Evolutionary conservation across 257 asterid species (phyloP).

Genomic region (Euphrasia confusa): DNA sequence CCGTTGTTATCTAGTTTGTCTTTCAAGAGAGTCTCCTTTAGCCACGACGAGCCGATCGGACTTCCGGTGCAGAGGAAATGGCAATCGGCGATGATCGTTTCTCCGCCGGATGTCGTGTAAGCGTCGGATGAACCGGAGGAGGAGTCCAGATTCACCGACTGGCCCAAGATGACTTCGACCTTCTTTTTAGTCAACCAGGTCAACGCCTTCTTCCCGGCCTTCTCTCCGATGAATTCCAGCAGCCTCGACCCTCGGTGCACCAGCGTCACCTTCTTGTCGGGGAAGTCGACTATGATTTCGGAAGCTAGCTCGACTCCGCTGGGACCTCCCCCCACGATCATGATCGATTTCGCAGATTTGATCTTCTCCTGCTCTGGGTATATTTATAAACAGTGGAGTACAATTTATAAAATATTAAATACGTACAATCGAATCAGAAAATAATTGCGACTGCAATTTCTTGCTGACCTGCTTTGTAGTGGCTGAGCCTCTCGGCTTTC

Average conservation of each 20-base stretch:
- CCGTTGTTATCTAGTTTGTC: slow-evolving; percentile 57
- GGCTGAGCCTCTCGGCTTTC: slow-evolving; percentile 45
- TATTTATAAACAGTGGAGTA: too few species aligned
- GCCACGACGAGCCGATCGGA: slow-evolving; percentile 68
- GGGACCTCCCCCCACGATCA: slow-evolving; percentile 91
- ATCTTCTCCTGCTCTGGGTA: slow-evolving; percentile 63
- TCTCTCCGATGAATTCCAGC: slow-evolving; percentile 62
- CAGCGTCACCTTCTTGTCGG: slow-evolving; percentile 70
- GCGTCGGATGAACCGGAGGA: slow-evolving; percentile 25
- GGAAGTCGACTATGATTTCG: slow-evolving; percentile 67
- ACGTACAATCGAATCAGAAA: too few species aligned
- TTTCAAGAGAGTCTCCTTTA: slow-evolving; percentile 42
- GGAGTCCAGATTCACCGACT: slow-evolving; percentile 52
- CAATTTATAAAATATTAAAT: too few species aligned
- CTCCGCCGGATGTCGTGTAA: slow-evolving; percentile 63
- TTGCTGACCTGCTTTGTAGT: slow-evolving; percentile 53
- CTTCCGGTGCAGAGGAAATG: slow-evolving; percentile 62
- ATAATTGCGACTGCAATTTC: background rate
- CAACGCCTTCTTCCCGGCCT: slow-evolving; percentile 63
- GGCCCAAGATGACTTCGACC: slow-evolving; percentile 68
- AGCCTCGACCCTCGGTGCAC: slow-evolving; percentile 74
- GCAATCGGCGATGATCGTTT: slow-evolving; percentile 67
- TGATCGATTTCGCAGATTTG: slow-evolving; percentile 49
- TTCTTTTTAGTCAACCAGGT: slow-evolving; percentile 66
- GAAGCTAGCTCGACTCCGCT: slow-evolving; percentile 88